These are phyloP conservation scores for Neurospora sp. DNA, from an alignment of 2,329 filamentous ascomycete species.

Conservation along the genomic window DNA sequence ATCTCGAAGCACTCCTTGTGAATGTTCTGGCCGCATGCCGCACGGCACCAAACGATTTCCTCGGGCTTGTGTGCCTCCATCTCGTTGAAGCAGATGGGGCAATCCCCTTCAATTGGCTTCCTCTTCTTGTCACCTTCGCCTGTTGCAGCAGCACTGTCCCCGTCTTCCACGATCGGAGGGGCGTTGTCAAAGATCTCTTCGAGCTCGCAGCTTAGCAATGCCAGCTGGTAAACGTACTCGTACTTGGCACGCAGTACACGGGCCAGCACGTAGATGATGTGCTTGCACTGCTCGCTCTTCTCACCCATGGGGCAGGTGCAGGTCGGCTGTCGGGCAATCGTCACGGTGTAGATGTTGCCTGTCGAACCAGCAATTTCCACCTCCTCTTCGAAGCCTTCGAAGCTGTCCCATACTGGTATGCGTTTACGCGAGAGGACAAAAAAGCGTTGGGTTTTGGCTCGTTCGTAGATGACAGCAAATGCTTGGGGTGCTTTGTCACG, in stretches of 20 bases:
- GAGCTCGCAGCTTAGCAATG: slow-evolving; percentile 50
- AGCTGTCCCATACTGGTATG: background rate
- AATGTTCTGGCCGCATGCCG: slow-evolving; percentile 45
- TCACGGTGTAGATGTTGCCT: slow-evolving; percentile 54
- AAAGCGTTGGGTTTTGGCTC: slow-evolving; percentile 26
- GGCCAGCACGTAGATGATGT: slow-evolving; percentile 51
- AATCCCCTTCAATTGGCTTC: slow-evolving; percentile 43
- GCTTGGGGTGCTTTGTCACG: slow-evolving; percentile 14
- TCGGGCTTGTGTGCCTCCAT: slow-evolving; percentile 28
- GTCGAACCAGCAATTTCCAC: slow-evolving; percentile 54
- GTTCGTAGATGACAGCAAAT: slow-evolving; percentile 15
- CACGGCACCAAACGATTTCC: slow-evolving; percentile 39
- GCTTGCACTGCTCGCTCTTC: slow-evolving; percentile 54
- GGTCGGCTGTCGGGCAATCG: slow-evolving; percentile 37
- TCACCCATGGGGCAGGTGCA: slow-evolving; percentile 48
- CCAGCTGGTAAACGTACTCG: slow-evolving; percentile 51
- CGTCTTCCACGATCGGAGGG: slow-evolving; percentile 29
- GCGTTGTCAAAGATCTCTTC: slow-evolving; percentile 45
- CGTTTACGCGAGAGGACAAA: slow-evolving; percentile 35
- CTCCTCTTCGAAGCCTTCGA: slow-evolving; percentile 35
- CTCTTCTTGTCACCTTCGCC: slow-evolving; percentile 28
- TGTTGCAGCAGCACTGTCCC: slow-evolving; percentile 1
- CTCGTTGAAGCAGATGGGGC: slow-evolving; percentile 47
- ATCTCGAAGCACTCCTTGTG: slow-evolving; percentile 44
- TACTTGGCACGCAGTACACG: slow-evolving; percentile 48